Evolutionary conservation across 768 basidiomycete species (phyloP).

Genomic region (Amanita exitialis): DNA sequence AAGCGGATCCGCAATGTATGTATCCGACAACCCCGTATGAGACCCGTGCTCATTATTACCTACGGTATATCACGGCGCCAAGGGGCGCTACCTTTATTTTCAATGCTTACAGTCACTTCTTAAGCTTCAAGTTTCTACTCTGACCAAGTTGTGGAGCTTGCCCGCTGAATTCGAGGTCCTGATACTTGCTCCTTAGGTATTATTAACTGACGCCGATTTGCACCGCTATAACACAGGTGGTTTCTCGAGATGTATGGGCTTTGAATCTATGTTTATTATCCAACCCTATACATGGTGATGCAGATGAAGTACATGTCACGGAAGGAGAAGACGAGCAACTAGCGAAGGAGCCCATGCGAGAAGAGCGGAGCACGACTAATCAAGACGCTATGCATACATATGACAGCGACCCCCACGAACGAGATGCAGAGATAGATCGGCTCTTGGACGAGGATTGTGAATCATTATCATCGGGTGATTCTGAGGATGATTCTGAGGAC

Average conservation of each 20-base stretch:
- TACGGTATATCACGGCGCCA: constrained; percentile 76
- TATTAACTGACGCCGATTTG: background rate
- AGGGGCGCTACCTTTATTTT: constrained; percentile 72
- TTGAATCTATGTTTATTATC: constrained; percentile 58
- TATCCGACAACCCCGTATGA: background rate
- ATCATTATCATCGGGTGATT: constrained; percentile 26
- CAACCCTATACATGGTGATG: constrained; percentile 50
- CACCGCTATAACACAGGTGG: constrained; percentile 28
- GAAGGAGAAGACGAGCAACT: constrained; percentile 11
- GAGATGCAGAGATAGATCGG: constrained; percentile 27
- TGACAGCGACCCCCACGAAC: background rate
- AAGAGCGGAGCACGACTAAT: background rate
- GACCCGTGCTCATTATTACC: background rate
- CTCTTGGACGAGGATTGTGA: constrained; percentile 35
- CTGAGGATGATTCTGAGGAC: constrained; percentile 24
- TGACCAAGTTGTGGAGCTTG: constrained; percentile 56
- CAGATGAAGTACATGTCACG: constrained; percentile 28
- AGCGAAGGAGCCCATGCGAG: constrained; percentile 14
- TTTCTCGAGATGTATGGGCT: constrained; percentile 79
- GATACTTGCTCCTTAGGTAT: background rate
- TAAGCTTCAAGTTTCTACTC: constrained; percentile 60
- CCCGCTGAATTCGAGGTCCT: constrained; percentile 72
- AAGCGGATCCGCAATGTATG: constrained; percentile 51
- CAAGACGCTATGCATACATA: background rate
- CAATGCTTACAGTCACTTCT: constrained; percentile 79